Base-by-base conservation (phyloP, 208 protist species). In the Acanthamoeba rhysodes region DNA sequence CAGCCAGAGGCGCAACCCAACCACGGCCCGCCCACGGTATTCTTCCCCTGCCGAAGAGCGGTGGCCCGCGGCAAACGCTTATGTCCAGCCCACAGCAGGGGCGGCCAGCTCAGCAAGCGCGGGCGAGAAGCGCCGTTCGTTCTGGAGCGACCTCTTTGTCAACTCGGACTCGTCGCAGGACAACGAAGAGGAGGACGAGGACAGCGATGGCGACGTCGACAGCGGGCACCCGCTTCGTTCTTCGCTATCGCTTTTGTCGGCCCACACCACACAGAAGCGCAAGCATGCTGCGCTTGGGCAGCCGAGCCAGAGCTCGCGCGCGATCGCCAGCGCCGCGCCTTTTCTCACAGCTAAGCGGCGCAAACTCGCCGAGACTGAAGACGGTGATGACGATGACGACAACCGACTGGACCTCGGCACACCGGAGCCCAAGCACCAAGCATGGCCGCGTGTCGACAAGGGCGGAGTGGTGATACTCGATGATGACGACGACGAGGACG, bases 91-190 rank as follows among this genome's bases (percentile, higher is more conserved):
- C n/a, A n/a, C n/a, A n/a, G n/a, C n/a, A 29, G 64, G 27, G 9
- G 64, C 64, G 20, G 24, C 18, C n/a, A 34, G 9, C 18, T 8
- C 24, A n/a, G 45, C 45, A n/a, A 85, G 78, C 80, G 50, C 27
- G 14, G 29, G 53, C 18, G 80, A 88, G 48, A 88, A 88, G 80
- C 80, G 80, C 18, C 80, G 80, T 29, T 59, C 80, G 48, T 88
- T 88, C 29, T 88, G 80, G 80, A 64, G 80, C 32, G 80, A 64
- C 80, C 80, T 88, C 29, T 88, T 88, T 41, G 53, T 50, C 53
- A 64, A 41, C 53, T 88, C 80, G n/a, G 80, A 88, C 32, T 88
- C 80, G 27, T 66, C 48, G 0, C 50, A 62, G 80, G 50, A 88
- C 9, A 32, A 88, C 41, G 50, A 64, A 1, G 80, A 88, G 3